Evolutionary conservation across 805 yeast genomes (phyloP), one percentile per base, ranked within the genome.

Genomic region (Wickerhamomyces alni): DNA sequence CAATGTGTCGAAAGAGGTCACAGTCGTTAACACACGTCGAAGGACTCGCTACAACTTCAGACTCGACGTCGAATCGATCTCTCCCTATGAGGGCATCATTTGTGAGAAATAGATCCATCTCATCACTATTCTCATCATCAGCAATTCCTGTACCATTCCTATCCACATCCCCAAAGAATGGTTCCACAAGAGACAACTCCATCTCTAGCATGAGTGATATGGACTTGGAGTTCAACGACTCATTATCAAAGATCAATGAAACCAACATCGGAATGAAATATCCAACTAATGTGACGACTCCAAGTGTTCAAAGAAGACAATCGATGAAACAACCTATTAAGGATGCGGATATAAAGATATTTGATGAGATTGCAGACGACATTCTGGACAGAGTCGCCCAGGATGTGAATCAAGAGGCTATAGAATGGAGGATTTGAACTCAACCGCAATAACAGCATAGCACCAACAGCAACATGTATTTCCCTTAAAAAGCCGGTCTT

Each of bases 341-440:
- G 11, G 43, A 40, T 4, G 21, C 36, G n/a, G 45, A 47, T n/a
- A 47, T 50, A 5, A 37, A 45, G 17, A 28, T 43, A 16, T 47
- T 46, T 29, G 59, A 55, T 38, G 47, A 49, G 13, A 49, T 55
- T 27, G 59, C 59, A 3, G 54, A 52, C 21, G 44, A 35, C n/a
- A 55, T 55, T 11, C 18, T 55, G 30, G 37, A 43, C n/a, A 37
- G 22, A 22, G 29, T 41, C 9, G 11, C 38, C 4, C 42, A 49
- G 30, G 52, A 45, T 12, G 33, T n/a, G n/a, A n/a, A n/a, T n/a
- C n/a, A 37, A 12, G 36, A 40, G 17, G 21, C 33, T 8, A 39
- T 48, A 33, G 54, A 53, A 5, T 53, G 58, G 58, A 37, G 44
- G 17, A 50, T 53, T 26, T 53, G 44, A 43, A 19, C n/a, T n/a